Evolutionary conservation across 106 monocot genomes (phyloP), one percentile per base, ranked within the genome.

Genomic region (Platanthera zijinensis): DNA sequence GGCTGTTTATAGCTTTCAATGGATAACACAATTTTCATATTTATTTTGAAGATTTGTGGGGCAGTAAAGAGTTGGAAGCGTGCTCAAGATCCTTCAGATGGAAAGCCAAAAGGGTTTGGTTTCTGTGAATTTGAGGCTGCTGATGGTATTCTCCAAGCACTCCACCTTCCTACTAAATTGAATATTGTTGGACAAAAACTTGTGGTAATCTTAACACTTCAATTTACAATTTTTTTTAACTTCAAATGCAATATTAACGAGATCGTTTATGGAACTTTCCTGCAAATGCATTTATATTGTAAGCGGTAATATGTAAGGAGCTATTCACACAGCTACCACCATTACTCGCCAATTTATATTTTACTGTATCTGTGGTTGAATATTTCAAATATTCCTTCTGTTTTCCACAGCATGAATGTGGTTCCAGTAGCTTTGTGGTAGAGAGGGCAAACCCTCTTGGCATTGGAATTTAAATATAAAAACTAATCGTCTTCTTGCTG

Each of bases 101-200:
- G 94, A 47, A 88, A 83, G 50, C 91, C 83, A 61, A 86, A 88
- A 82, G 88, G 89, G 22, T 99, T 99, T 88, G 93, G 94, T 1
- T 99, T 99, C 81, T 99, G 97, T 83, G 97, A 99, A 79, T 99
- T 99, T 83, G 94, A 99, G 78, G 84, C 94, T 77, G 94, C 97
- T 64, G 97, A 99, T 83, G 97, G 97, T 73, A 83, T 99, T 57
- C 86, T 99, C 68, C 87, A 91, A 73, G 94, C 94, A 51, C 48
- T 94, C 46, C 89, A 94, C 50, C 82, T 99, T 64, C 83, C 94
- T 63, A 87, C 79, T 77, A 99, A 88, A 78, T 78, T 99, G 61
- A 99, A 86, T 61, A 84, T 99, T 74, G 97, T 94, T 86, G 91
- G 94, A 13, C 97, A 94, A 74, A 91, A 99, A 66, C 81, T 99